Base-by-base conservation (phyloP, 495 filamentous ascomycete genomes). In the Pyronema omphalodes region DNA sequence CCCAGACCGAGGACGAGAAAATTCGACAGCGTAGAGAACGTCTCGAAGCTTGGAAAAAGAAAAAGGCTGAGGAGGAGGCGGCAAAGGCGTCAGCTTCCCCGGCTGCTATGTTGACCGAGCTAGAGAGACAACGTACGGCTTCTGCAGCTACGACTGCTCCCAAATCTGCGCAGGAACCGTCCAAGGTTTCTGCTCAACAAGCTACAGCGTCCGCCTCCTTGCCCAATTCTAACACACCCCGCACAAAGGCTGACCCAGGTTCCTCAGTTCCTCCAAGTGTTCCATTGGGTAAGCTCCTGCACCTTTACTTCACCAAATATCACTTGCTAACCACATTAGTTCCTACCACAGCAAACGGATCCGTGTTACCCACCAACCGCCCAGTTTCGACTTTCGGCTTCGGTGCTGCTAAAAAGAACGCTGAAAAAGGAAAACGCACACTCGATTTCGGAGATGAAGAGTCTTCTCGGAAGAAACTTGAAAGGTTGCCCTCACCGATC, bases 371-470 rank as follows among this genome's bases (percentile, higher is more conserved):
- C 40, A 79, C 59, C 7, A 86, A 67, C 75, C 78, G 50, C 73
- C 77, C 56, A 74, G 80, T 46, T 88, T 88, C 64, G 60, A 81
- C 82, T 9, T 94, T 95, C 62, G 88, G 86, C 0, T 76, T 96
- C 49, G 79, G 80, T 55, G 79, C 76, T 45, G 82, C 81, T 59
- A 70, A 70, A 44, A 67, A 71, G 48, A 84, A 57, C 68, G 86
- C 88, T 12, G 86, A 83, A 57, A 67, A 78, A 8, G 73, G 79
- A 1, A 88, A 85, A 64, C 79, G 78, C 33, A 82, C 80, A 55
- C 69, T 94, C 23, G 83, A 85, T 52, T 83, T 96, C 59, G 87
- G 81, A 49, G 88, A 94, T 61, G 88, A 94, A 61, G 86, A 93
- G 57, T 78, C 77, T 39, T 82, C 80, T 4, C 78, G 84, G 57